These are phyloP conservation scores for Penicillium atrosanguineum DNA, from an alignment of 495 filamentous ascomycete species.

Conservation along the genomic window DNA sequence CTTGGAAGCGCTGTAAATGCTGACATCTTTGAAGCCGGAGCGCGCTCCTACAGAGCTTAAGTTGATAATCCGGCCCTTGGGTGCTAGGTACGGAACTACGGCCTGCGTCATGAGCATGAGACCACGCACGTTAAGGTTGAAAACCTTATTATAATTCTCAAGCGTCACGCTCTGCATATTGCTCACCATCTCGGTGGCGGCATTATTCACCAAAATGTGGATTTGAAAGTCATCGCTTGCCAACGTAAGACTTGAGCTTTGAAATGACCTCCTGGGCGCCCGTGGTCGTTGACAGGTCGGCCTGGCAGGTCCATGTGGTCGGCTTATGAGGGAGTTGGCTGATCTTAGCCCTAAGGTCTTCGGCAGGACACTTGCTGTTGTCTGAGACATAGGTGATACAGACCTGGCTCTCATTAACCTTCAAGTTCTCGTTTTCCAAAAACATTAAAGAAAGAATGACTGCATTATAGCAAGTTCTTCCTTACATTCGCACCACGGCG, in stretches of 20 bases:
- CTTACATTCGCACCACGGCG: too few relatives aligned
- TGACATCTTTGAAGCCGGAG: constrained; percentile 29
- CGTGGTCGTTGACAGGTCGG: background rate
- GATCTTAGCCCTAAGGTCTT: constrained; percentile 5
- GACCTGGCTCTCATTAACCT: too few relatives aligned
- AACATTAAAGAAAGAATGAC: too few relatives aligned
- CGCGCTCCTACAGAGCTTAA: constrained; percentile 44
- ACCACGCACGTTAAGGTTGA: constrained; percentile 57
- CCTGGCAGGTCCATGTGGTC: background rate
- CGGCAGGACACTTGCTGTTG: background rate
- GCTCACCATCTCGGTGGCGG: background rate
- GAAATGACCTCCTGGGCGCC: background rate
- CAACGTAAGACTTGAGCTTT: background rate
- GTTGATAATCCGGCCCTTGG: constrained; percentile 4
- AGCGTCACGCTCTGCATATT: background rate
- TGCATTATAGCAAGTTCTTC: too few relatives aligned
- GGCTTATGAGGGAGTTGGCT: background rate
- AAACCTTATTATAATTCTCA: constrained; percentile 15
- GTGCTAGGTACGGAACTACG: constrained; percentile 38
- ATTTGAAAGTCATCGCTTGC: background rate
- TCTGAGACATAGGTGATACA: background rate
- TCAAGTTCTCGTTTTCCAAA: too few relatives aligned
- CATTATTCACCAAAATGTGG: constrained; percentile 9
- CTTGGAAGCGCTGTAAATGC: constrained; percentile 42
- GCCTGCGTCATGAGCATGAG: constrained; percentile 62